Evolutionary conservation across 2,329 filamentous ascomycete species (phyloP).

Genomic region (Exophiala xenobiotica): DNA sequence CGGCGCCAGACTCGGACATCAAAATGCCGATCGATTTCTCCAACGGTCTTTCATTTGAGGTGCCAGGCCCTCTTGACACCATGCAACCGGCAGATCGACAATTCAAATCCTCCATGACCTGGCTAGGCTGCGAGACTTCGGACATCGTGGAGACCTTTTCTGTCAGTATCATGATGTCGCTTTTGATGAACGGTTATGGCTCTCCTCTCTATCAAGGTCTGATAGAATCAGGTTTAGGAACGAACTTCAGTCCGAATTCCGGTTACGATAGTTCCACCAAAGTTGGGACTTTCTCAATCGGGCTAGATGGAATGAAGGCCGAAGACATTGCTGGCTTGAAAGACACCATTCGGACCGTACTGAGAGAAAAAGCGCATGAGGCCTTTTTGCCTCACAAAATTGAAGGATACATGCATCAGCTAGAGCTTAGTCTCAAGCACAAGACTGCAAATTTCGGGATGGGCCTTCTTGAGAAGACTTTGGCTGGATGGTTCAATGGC

Average conservation of each 20-base stretch:
- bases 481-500: conserved; percentile 93
- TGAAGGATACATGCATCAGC: conserved; percentile 87
- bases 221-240: conserved; percentile 84
- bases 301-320: conserved; percentile 83
- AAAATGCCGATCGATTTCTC: conserved; percentile 73
- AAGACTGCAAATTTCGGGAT: conserved; percentile 96
- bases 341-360: conserved; percentile 68
- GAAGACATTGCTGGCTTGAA: conserved; percentile 76
- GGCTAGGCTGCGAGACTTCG: conserved; percentile 80
- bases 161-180: conserved; percentile 73
- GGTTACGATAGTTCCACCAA: conserved; percentile 81
- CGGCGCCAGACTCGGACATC: conserved; percentile 67
- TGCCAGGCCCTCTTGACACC: conserved; percentile 81
- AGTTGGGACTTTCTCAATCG: conserved; percentile 82
- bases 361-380: conserved; percentile 66
- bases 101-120: conserved; percentile 89
- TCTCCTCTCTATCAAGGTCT: conserved; percentile 87
- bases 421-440: conserved; percentile 91
- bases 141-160: conserved; percentile 88
- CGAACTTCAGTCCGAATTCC: conserved; percentile 91
- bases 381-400: conserved; percentile 91
- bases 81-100: conserved; percentile 83
- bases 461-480: conserved; percentile 80
- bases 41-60: conserved; percentile 63
- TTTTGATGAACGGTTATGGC: conserved; percentile 91